Evolutionary conservation across 2,329 filamentous ascomycete genomes (phyloP).

Genomic region (Beauveria caledonica): DNA sequence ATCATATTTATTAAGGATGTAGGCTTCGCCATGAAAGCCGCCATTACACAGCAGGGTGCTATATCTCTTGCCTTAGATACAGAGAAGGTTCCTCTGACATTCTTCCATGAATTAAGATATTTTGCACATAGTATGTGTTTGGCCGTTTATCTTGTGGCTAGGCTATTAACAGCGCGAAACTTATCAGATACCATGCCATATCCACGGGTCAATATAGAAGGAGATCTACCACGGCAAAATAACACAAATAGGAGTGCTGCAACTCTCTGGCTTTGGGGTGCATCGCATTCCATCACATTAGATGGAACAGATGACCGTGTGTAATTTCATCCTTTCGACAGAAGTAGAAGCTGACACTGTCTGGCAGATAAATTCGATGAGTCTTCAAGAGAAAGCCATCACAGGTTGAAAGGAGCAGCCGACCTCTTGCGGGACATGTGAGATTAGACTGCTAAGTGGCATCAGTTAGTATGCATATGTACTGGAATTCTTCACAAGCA

Average conservation of each 20-base stretch:
- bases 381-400: background rate
- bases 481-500: too few relatives aligned
- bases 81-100: constrained; percentile 10
- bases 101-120: constrained; percentile 10
- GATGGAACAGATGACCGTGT: constrained; percentile 15
- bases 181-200: background rate
- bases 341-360: background rate
- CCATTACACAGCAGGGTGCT: constrained; percentile 5
- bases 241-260: constrained; percentile 10
- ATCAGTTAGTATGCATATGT: too few relatives aligned
- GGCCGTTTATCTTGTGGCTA: background rate
- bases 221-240: constrained; percentile 13
- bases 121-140: constrained; percentile 10
- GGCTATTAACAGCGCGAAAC: background rate
- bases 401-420: background rate
- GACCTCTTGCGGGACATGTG: background rate
- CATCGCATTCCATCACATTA: constrained; percentile 15
- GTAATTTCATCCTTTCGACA: background rate
- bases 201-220: constrained; percentile 12
- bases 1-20: constrained; percentile 12
- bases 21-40: constrained; percentile 9
- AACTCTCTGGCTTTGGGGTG: constrained; percentile 17
- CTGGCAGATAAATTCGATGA: background rate
- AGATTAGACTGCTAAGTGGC: background rate
- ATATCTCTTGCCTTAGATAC: background rate